Evolutionary conservation across 345 rosid species (phyloP), one percentile per base, ranked within the genome.

Genomic region (Rhizophora apiculata): DNA sequence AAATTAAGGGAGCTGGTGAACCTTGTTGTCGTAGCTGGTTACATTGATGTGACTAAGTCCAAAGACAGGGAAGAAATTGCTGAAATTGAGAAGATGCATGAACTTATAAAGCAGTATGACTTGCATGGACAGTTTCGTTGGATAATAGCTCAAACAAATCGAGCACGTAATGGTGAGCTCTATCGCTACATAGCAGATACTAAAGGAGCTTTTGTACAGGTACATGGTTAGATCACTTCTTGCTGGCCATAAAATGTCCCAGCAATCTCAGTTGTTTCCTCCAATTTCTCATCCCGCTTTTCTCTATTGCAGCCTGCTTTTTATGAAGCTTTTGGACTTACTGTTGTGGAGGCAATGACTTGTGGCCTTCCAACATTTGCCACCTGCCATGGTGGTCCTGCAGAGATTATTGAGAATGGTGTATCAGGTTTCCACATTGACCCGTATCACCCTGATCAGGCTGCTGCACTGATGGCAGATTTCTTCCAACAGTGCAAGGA

Each of bases 261-360:
- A 15, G 60, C 54, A 22, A 62, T 3, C 60, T n/a, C 32, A 24
- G 36, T 62, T 67, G 6, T 65, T 29, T 68, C 11, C 8, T 20
- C 15, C 26, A 60, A 43, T 3, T 24, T 24, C 29, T 5, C 2
- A 37, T 8, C 68, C 0, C 1, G 9, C 3, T 24, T 29, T 20
- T 34, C 8, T 20, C 4, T 43, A 3, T 36, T 74, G 72, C 84
- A 96, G 98, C 99, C 99, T 74, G 99, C 99, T 1, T 88, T 96
- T 77, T 96, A 96, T 53, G 99, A 96, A 90, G 97, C 93, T 30
- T 96, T 92, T 78, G 99, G 99, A 60, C 92, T 96, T 62, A 96
- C 98, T 4, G 98, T 96, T 19, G 90, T 89, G 73, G 97, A 96
- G 82, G 94, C 97, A 70, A 96, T 96, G 99, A 92, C 96, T n/a